These are phyloP conservation scores for Teratosphaeria pseudoeucalypti DNA, from an alignment of 2,329 filamentous ascomycete genomes.

Conservation along the genomic window DNA sequence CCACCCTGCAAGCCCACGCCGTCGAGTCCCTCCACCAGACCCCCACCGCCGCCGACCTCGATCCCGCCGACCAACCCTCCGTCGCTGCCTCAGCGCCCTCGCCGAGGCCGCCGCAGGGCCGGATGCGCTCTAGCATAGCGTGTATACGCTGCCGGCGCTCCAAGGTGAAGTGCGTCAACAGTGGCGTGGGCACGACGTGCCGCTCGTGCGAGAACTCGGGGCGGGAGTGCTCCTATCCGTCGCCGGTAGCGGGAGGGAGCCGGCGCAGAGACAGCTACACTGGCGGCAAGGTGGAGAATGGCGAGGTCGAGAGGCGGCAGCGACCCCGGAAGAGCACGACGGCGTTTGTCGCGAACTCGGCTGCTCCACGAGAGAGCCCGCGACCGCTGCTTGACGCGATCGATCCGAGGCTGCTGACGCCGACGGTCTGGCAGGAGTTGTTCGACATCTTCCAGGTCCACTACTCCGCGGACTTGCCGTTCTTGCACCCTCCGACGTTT, in stretches of 20 bases:
- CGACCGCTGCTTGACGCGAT: slow-evolving; percentile 46
- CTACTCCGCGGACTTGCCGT: slow-evolving; percentile 62
- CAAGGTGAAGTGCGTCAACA: slow-evolving; percentile 82
- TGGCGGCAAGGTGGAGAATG: slow-evolving; percentile 8
- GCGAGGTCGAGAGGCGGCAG: slow-evolving; percentile 21
- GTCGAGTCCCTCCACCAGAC: not conserved
- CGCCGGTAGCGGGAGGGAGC: slow-evolving; percentile 32
- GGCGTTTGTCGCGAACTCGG: slow-evolving; percentile 23
- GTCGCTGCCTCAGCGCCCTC: slow-evolving; percentile 17
- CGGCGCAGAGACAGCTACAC: slow-evolving; percentile 20
- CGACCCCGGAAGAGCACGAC: slow-evolving; percentile 29
- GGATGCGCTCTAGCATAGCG: slow-evolving; percentile 69
- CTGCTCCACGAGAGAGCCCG: slow-evolving; percentile 24
- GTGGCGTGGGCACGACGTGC: slow-evolving; percentile 60
- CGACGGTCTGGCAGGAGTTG: slow-evolving; percentile 56
- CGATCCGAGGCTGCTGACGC: slow-evolving; percentile 51
- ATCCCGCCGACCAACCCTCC: slow-evolving; percentile 3
- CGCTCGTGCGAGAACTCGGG: slow-evolving; percentile 62
- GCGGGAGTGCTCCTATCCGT: slow-evolving; percentile 63
- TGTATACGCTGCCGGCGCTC: slow-evolving; percentile 66
- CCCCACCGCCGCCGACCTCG: slow-evolving; percentile 4
- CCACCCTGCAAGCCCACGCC: slow-evolving; percentile 1
- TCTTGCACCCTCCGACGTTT: slow-evolving; percentile 57
- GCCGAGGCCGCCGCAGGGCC: slow-evolving; percentile 21
- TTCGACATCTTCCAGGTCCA: slow-evolving; percentile 62